Evolutionary conservation across 352 stramenopile genomes (phyloP).

Genomic region (Phytophthora fragariaefolia): DNA sequence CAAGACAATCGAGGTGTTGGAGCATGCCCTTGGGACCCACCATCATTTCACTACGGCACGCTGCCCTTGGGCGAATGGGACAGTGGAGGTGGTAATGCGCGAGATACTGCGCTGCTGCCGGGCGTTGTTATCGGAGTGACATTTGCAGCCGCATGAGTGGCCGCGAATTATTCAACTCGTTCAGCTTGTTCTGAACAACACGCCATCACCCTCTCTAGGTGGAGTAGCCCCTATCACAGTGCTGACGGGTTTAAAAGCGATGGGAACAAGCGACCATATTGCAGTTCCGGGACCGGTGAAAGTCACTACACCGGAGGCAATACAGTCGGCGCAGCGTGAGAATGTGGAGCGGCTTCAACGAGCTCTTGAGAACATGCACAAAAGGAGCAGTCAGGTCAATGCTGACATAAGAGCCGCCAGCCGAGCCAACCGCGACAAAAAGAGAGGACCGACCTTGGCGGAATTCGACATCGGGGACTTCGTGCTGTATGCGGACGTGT

Average conservation of each 20-base stretch:
- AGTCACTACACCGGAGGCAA: background rate
- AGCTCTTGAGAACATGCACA: slow-evolving; percentile 3
- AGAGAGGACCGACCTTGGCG: slow-evolving; percentile 3
- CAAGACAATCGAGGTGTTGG: background rate
- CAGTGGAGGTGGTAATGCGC: background rate
- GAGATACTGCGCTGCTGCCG: background rate
- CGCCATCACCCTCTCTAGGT: background rate
- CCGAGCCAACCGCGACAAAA: background rate
- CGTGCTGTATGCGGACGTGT: slow-evolving; percentile 25
- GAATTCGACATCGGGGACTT: slow-evolving; percentile 28
- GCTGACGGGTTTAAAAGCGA: background rate
- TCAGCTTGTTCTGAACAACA: background rate
- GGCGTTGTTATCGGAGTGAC: background rate
- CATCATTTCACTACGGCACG: slow-evolving; percentile 6
- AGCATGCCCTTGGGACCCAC: background rate
- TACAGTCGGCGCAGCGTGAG: background rate
- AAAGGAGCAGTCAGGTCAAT: background rate
- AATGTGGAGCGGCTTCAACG: background rate
- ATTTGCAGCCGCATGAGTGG: slow-evolving; percentile 14
- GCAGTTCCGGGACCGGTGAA: background rate
- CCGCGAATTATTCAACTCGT: slow-evolving; percentile 23
- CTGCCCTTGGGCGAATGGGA: no score
- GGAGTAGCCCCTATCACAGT: background rate
- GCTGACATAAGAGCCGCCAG: background rate
- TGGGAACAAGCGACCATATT: slow-evolving; percentile 1